Conservation (phyloP, 495 filamentous ascomycete species). For the Penicillium odoratum region DNA sequence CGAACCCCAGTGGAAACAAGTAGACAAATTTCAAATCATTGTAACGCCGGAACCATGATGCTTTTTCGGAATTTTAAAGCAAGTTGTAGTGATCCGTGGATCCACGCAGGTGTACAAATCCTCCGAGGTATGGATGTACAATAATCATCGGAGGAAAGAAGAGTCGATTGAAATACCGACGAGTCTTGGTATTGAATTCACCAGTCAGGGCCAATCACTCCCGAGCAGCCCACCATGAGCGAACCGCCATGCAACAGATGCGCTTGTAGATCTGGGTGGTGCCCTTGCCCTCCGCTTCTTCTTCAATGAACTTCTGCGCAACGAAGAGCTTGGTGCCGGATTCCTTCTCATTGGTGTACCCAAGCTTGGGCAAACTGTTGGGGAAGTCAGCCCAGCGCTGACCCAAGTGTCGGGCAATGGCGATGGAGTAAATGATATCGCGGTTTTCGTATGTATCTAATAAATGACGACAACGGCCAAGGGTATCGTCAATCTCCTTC, state of each 20-base stretch:
- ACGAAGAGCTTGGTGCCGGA: slow-evolving; percentile 72
- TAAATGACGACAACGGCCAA: slow-evolving; percentile 61
- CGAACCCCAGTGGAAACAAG: slow-evolving; percentile 17
- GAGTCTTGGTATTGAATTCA: neutral
- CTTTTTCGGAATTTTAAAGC: slow-evolving; percentile 18
- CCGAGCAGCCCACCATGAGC: slow-evolving; percentile 53
- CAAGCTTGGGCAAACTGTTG: slow-evolving; percentile 56
- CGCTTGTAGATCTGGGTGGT: slow-evolving; percentile 82
- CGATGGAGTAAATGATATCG: slow-evolving; percentile 89
- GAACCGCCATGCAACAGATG: slow-evolving; percentile 68
- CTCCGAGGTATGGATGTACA: neutral
- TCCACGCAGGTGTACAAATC: neutral
- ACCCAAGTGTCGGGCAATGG: slow-evolving; percentile 72
- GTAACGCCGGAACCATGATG: slow-evolving; percentile 32
- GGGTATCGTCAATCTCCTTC: slow-evolving; percentile 62
- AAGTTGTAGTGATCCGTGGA: neutral
- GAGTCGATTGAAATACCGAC: neutral
- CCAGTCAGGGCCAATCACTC: slow-evolving; percentile 26
- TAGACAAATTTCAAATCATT: slow-evolving; percentile 5
- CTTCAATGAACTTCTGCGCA: slow-evolving; percentile 77
- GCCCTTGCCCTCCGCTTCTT: slow-evolving; percentile 66
- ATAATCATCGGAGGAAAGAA: neutral
- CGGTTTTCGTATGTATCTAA: slow-evolving; percentile 81
- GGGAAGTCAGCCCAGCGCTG: slow-evolving; percentile 64
- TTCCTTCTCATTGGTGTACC: slow-evolving; percentile 67